A percentile compares a stretch with the other conserved stretches of the same genome.
Evolutionary conservation across 495 filamentous ascomycete species (phyloP).

Genomic region (Penicillium odoratum): DNA sequence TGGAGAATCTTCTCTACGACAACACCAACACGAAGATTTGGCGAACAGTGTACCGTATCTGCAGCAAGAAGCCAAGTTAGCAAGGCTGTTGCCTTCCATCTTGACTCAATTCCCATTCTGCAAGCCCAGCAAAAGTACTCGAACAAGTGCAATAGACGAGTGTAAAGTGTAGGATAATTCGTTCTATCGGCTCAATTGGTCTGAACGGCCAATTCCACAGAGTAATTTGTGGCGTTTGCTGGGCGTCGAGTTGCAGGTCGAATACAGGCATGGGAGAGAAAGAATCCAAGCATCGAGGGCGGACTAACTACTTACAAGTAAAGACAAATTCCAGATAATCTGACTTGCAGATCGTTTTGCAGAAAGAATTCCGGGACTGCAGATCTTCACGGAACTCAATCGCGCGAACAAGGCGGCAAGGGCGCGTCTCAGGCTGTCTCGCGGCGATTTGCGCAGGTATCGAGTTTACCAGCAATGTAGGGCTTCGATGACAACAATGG

Average conservation of each 20-base stretch:
- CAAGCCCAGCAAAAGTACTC: constrained; percentile 2
- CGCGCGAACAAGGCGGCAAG: neutral
- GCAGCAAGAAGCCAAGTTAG: constrained; percentile 41
- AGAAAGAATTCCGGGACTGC: constrained; percentile 20
- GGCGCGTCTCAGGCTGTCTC: neutral
- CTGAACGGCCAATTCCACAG: constrained; percentile 1
- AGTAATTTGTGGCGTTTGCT: neutral
- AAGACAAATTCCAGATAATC: neutral
- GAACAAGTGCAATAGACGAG: constrained; percentile 4
- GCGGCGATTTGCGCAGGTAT: neutral
- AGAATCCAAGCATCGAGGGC: neutral
- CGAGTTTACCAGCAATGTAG: constrained; percentile 24
- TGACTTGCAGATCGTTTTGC: neutral
- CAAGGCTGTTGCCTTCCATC: constrained; percentile 27
- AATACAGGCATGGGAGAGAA: neutral
- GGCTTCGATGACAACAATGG: constrained; percentile 1
- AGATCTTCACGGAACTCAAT: constrained; percentile 20
- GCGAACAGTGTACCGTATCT: constrained; percentile 29
- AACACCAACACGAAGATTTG: constrained; percentile 16
- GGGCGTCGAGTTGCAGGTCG: neutral
- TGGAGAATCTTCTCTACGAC: constrained; percentile 14
- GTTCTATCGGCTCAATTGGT: neutral
- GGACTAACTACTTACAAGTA: constrained; percentile 25
- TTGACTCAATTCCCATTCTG: constrained; percentile 21
- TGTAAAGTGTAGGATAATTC: neutral